Evolutionary conservation across 164 flowering plant genomes (phyloP).

Genomic region (Cinnamomum chago): DNA sequence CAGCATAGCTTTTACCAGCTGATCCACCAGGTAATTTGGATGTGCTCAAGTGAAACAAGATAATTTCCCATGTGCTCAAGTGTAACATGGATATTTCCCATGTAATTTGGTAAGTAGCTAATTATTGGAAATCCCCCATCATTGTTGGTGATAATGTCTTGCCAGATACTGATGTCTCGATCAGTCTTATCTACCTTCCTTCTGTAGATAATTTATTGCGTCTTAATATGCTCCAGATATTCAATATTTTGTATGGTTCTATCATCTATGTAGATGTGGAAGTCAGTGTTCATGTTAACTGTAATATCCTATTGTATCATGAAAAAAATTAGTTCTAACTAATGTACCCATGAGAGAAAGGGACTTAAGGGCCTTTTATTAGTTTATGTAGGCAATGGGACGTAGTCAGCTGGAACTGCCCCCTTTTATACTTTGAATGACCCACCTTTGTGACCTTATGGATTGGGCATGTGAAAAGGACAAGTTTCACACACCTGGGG

Average conservation of each 20-base stretch:
- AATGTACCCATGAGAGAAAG: too few species aligned
- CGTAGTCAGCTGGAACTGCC: neutral
- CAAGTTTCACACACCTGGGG: too few species aligned
- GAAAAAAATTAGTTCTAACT: neutral
- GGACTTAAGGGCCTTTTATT: neutral
- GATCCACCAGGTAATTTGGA: constrained; percentile 74
- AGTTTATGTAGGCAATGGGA: neutral
- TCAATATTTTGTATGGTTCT: neutral
- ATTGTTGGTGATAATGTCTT: too few species aligned
- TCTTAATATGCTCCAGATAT: neutral
- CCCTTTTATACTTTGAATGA: neutral
- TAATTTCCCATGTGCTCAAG: neutral
- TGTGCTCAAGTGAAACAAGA: neutral
- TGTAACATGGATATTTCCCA: neutral
- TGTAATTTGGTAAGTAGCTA: neutral
- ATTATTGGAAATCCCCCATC: too few species aligned
- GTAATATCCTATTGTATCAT: too few species aligned
- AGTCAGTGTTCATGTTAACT: neutral
- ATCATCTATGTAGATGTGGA: neutral
- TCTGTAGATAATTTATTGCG: neutral
- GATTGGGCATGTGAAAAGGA: too few species aligned
- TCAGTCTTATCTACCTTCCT: neutral
- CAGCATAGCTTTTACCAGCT: constrained; percentile 99
- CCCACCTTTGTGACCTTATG: neutral
- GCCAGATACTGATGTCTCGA: neutral